Percentiles rank a stretch among this genome's conserved stretches.
phyloP scores from a whole-genome alignment of 495 filamentous ascomycete species.

The Xylaria grammica region DNA sequence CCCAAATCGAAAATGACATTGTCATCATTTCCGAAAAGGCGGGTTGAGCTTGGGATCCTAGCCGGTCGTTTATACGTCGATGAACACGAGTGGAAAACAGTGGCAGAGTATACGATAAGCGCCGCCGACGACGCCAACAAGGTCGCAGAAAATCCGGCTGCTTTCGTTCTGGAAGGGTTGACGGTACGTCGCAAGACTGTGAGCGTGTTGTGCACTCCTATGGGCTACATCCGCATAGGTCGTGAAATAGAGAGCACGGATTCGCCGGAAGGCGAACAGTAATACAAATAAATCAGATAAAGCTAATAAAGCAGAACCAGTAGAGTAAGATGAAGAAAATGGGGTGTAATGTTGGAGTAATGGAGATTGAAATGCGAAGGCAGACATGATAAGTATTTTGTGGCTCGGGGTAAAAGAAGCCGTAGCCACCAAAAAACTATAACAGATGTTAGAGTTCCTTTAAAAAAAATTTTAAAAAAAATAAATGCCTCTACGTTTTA shows the following conservation, averaged over 20 bases:
- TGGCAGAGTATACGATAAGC: neutral
- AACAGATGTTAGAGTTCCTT: too few species aligned
- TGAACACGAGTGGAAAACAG: neutral
- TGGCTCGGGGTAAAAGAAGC: neutral
- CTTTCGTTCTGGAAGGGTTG: neutral
- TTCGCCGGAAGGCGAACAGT: neutral
- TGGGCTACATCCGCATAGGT: neutral
- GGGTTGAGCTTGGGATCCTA: neutral
- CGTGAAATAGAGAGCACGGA: neutral
- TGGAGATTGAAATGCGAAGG: neutral
- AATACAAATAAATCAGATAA: neutral
- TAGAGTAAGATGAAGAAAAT: neutral
- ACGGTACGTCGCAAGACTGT: neutral
- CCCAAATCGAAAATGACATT: too few species aligned
- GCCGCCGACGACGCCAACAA: neutral
- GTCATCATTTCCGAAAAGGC: too few species aligned
- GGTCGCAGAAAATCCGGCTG: neutral
- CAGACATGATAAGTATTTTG: neutral
- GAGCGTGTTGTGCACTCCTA: neutral
- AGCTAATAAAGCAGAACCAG: too few species aligned
- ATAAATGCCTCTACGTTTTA: too few species aligned
- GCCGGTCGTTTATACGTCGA: neutral
- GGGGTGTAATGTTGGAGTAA: slow-evolving; percentile 1
- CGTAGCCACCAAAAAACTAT: neutral
- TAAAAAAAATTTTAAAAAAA: too few species aligned